A percentile compares a stretch with the other conserved stretches of the same genome.
These are phyloP conservation scores for Insectozyma bohioensis DNA, from an alignment of 1,139 yeast species.

Conservation along the genomic window DNA sequence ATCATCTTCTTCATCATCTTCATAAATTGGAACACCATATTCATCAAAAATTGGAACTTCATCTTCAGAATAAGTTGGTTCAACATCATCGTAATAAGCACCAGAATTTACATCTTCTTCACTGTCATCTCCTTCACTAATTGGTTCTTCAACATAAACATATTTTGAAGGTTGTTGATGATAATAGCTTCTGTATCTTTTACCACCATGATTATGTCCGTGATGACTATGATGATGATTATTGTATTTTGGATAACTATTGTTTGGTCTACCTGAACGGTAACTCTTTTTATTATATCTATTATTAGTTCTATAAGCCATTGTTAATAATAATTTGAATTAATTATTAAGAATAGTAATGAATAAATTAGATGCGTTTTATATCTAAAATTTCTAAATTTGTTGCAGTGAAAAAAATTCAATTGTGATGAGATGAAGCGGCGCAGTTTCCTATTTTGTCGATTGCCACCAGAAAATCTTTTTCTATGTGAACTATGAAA, in stretches of 20 bases:
- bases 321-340: constrained; percentile 1
- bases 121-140: constrained; percentile 25
- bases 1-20: constrained; percentile 21
- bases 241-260: constrained; percentile 1
- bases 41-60: constrained; percentile 26
- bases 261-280: constrained; percentile 6
- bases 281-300: constrained; percentile 9
- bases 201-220: constrained; percentile 1
- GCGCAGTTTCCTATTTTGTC: constrained; percentile 8
- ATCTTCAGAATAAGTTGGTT: constrained; percentile 1
- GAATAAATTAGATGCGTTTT: neutral
- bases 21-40: constrained; percentile 42
- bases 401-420: too few species aligned
- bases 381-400: constrained; percentile 6
- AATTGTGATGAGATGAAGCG: constrained; percentile 14
- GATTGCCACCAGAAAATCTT: constrained; percentile 8
- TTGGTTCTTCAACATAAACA: constrained; percentile 46
- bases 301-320: constrained; percentile 9
- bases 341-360: constrained; percentile 1
- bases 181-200: constrained; percentile 31
- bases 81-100: constrained; percentile 12
- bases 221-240: constrained; percentile 1
- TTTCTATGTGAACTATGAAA: neutral
- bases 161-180: constrained; percentile 32
- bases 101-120: constrained; percentile 17